phyloP scores from a whole-genome alignment of 345 rosid genomes.

The Pistacia integerrima region DNA sequence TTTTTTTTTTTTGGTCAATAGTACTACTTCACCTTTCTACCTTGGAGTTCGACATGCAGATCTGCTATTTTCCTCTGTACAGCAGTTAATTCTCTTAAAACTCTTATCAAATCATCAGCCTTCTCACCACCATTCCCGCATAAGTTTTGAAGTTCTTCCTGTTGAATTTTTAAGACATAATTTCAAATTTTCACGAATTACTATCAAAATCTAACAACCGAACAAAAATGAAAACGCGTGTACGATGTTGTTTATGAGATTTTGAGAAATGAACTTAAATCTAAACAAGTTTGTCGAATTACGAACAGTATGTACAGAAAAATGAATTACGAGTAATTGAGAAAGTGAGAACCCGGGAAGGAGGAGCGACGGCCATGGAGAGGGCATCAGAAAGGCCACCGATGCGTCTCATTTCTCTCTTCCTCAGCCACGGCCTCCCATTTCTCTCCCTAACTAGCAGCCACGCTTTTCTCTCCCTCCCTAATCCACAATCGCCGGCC shows the following conservation, averaged over 20 bases:
- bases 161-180: neutral
- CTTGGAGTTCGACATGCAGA: constrained; percentile 95
- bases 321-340: neutral
- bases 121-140: constrained; percentile 57
- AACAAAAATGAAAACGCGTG: neutral
- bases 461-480: no score
- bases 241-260: neutral
- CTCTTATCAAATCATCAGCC: constrained; percentile 78
- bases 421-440: no score
- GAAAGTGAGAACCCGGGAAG: constrained; percentile 61
- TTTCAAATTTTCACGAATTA: neutral
- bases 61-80: constrained; percentile 93
- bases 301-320: neutral
- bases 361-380: constrained; percentile 89
- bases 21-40: constrained; percentile 69
- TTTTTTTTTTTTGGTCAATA: neutral
- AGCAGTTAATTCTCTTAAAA: constrained; percentile 72
- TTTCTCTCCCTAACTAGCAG: no score
- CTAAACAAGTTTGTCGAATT: neutral
- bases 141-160: constrained; percentile 76
- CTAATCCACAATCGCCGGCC: no score
- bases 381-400: constrained; percentile 97
- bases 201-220: neutral
- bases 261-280: neutral
- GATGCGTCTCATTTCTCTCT: constrained; percentile 56